Base-by-base conservation (phyloP, 495 filamentous ascomycete genomes). In the Penicillium parvum region DNA sequence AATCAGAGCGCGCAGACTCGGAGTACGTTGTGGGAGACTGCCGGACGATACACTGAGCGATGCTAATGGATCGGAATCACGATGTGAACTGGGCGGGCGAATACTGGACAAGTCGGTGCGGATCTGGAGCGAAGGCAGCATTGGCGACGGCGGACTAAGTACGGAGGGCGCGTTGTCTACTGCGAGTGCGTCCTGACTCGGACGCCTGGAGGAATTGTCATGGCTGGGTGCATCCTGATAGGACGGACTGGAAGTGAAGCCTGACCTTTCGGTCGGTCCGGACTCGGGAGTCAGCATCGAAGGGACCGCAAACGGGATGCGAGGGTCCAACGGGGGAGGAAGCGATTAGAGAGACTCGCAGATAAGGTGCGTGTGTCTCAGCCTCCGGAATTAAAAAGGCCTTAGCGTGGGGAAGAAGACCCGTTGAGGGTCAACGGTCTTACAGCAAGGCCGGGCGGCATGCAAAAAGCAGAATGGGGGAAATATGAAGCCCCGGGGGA, bases 1-100 rank as follows among this genome's bases (percentile, higher is more conserved):
- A 19, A 65, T 64, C 18, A 69, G 61, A 30, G 65, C 74, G 52
- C 66, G 72, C 18, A 75, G 49, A 62, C 68, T 81, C 40, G 69
- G 74, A 37, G 71, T 78, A 30, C 69, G 69, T 19, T 59, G 66
- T 5, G 64, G 72, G 17, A 71, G 49, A 39, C 71, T 72, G 29
- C 67, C 55, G n/a, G 64, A 71, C 15, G 71, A 74, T 14, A 61
- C 48, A 47, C 62, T 73, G 40, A 66, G 64, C 20, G 61, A 66
- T 18, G 58, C 47, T 26, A 50, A 49, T 16, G 60, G 39, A 44
- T 71, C 68, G 16, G 53, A 54, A 16, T 63, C 65, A 35, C 56
- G 55, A 37, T 56, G 38, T 16, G 66, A 54, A 18, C 60, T 65
- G 38, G 57, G 43, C 0, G 62, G 61, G 12, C 49, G 50, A 20